These are phyloP conservation scores for Penicillium tannophilum DNA, from an alignment of 495 filamentous ascomycete genomes.

Conservation along the genomic window DNA sequence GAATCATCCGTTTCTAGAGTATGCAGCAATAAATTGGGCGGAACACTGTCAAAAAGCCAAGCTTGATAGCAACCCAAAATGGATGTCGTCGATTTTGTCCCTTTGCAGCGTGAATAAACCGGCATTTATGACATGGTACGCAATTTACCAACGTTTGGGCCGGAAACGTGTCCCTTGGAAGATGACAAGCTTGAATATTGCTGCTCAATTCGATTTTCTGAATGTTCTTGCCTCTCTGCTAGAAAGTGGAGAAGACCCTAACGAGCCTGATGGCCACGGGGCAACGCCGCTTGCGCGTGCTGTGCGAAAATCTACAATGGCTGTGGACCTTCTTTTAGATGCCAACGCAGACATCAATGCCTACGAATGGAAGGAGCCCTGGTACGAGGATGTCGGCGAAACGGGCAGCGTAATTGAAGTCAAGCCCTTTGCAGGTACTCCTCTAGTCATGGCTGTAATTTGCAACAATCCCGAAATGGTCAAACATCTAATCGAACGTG, in stretches of 20 bases:
- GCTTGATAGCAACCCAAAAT: constrained; percentile 3
- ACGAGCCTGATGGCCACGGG: constrained; percentile 10
- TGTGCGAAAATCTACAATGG: constrained; percentile 8
- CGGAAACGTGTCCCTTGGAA: background rate
- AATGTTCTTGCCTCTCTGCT: constrained; percentile 12
- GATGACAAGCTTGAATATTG: constrained; percentile 11
- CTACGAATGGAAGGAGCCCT: constrained; percentile 6
- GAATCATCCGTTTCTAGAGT: constrained; percentile 4
- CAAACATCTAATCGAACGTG: constrained; percentile 7
- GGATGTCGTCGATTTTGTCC: constrained; percentile 8
- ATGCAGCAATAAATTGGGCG: constrained; percentile 9
- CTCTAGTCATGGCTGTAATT: constrained; percentile 7
- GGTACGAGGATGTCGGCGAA: background rate
- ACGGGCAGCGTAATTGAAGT: background rate
- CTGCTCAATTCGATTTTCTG: constrained; percentile 4
- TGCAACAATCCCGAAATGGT: constrained; percentile 3
- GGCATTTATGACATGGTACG: constrained; percentile 13
- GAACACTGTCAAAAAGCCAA: background rate
- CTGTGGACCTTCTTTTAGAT: constrained; percentile 8
- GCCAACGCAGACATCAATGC: constrained; percentile 14
- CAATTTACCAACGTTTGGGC: background rate
- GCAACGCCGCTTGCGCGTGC: constrained; percentile 11
- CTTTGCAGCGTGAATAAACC: constrained; percentile 6
- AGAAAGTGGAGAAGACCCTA: constrained; percentile 9
- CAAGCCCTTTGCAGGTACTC: constrained; percentile 7